Evolutionary conservation across 2,329 filamentous ascomycete species (phyloP).

Genomic region (Mollisiaceae sp.): DNA sequence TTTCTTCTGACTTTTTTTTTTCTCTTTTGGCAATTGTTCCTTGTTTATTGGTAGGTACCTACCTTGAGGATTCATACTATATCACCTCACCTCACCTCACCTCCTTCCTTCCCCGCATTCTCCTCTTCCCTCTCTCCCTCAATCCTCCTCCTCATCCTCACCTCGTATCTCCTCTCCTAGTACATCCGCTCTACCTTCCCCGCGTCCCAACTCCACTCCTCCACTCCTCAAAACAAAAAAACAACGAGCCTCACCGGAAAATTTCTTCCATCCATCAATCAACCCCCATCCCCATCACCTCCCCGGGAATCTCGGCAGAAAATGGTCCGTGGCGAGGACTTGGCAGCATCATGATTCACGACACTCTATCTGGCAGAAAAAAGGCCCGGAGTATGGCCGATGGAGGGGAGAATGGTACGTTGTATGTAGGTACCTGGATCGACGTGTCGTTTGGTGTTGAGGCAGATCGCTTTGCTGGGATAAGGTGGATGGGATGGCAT

Average conservation of each 20-base stretch:
- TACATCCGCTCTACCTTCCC: too few species aligned
- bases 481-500: too few species aligned
- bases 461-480: background rate
- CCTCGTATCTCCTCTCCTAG: too few species aligned
- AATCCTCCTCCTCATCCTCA: background rate
- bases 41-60: too few species aligned
- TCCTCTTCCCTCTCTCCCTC: background rate
- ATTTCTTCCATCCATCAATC: background rate
- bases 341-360: slow-evolving; percentile 3
- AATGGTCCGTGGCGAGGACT: background rate
- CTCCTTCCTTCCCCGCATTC: background rate
- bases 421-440: background rate
- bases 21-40: background rate
- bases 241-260: background rate
- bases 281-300: too few species aligned
- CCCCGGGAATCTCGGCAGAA: background rate
- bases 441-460: background rate
- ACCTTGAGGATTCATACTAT: too few species aligned
- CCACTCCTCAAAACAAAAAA: background rate
- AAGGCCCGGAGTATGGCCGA: background rate
- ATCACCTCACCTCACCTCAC: too few species aligned
- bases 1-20: background rate
- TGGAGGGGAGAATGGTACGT: background rate
- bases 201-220: too few species aligned
- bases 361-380: background rate